Evolutionary conservation across 1,139 yeast species (phyloP), one percentile per base, ranked within the genome.

Genomic region (Meyerozyma sp.): DNA sequence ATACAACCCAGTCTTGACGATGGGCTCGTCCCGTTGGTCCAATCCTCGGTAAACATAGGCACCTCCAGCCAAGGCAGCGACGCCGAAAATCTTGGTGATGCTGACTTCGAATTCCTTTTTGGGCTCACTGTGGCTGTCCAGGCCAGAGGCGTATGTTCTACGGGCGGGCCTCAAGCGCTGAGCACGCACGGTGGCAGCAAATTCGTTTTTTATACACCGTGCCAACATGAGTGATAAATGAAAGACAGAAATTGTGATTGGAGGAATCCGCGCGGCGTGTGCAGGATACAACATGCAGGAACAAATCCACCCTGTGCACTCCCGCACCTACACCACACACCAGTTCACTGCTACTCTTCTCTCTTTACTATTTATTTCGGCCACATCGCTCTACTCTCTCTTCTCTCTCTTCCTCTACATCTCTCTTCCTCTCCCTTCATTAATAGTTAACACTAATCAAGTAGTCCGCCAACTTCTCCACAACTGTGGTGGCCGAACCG

Each of bases 391-490:
- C n/a, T n/a, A n/a, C n/a, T n/a, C n/a, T n/a, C n/a, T n/a, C n/a
- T n/a, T n/a, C n/a, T n/a, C n/a, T 8, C 32, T 29, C 8, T 13
- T n/a, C 3, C 32, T n/a, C 2, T 5, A 8, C 13, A 2, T 14
- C 13, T 11, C 16, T 29, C 10, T 3, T 8, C 3, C 13, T 14
- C 32, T 26, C 4, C 13, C 20, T 29, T 32, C 21, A 27, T 47
- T 76, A 91, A 66, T 87, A 91, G 47, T 89, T 88, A 46, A 84
- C 93, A 57, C 90, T 72, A 61, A 91, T 89, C 69, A 93, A 79
- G 63, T 93, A 91, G 63, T 91, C 98, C 39, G 96, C 98, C 70
- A 93, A 78, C 62, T 89, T 91, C 66, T 93, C 98, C 45, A 91
- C 96, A 51, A 90, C 84, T 56, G 86, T 80, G 49, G 97, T 86